phyloP scores from a whole-genome alignment of 768 basidiomycete species.

The Lepiota venenata region DNA sequence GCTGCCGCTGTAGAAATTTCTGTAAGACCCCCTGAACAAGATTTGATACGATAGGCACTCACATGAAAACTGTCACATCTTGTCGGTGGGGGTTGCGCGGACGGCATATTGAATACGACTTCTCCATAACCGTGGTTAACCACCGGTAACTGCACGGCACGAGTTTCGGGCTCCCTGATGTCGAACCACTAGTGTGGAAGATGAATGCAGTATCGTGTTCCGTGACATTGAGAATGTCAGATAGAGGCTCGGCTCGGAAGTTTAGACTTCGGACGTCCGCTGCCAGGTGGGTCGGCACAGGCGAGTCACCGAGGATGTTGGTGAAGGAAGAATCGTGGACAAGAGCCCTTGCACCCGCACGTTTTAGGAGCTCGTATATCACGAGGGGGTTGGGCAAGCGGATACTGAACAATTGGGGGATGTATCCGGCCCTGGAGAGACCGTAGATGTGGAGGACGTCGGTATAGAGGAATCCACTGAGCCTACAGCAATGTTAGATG shows the following conservation, averaged over 20 bases:
- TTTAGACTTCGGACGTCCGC: constrained; percentile 4
- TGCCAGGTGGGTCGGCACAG: constrained; percentile 47
- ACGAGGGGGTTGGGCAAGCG: constrained; percentile 72
- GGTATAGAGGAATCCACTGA: constrained; percentile 67
- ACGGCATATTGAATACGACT: constrained; percentile 49
- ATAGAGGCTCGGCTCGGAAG: constrained; percentile 28
- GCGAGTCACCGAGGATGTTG: constrained; percentile 38
- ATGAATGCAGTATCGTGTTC: constrained; percentile 53
- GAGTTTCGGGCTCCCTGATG: constrained; percentile 80
- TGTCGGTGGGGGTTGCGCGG: constrained; percentile 49
- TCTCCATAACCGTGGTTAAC: constrained; percentile 58
- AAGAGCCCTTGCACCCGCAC: constrained; percentile 59
- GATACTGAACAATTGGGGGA: constrained; percentile 76
- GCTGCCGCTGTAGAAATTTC: constrained; percentile 54
- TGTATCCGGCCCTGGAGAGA: constrained; percentile 70
- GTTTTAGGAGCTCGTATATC: constrained; percentile 65
- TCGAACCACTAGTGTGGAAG: constrained; percentile 81
- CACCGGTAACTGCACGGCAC: constrained; percentile 69
- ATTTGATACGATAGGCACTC: constrained; percentile 26
- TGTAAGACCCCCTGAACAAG: constrained; percentile 25
- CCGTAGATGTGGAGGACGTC: constrained; percentile 76
- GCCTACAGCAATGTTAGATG: constrained; percentile 38
- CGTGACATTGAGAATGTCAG: constrained; percentile 28
- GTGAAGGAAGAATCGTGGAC: constrained; percentile 60
- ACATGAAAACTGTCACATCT: constrained; percentile 77